Base-by-base conservation (phyloP, 192 early-diverging fungal species). In the Backusella luteola region DNA sequence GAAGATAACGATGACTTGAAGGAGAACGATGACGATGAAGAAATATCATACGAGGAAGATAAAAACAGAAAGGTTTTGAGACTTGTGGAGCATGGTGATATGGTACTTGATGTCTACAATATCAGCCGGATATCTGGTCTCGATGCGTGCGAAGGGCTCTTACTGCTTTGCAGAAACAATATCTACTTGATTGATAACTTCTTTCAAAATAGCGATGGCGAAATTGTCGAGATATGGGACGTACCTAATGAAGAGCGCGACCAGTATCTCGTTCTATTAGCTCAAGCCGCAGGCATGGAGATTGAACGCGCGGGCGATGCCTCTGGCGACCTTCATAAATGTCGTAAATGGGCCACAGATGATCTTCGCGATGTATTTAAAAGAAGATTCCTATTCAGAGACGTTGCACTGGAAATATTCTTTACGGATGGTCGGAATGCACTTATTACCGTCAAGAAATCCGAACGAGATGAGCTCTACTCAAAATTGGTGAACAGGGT, bases 331-430 rank as follows among this genome's bases (percentile, higher is more conserved):
- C 76, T 80, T 19, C 87, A 88, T 69, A 78, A 81, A 21, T 88
- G 87, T 56, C 69, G 83, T 11, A 85, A 85, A 68, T 87, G 84
- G 73, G 63, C 88, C n/a, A 88, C 83, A 32, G 85, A 84, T 9
- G 91, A 93, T 75, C 84, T 92, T 34, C 82, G 85, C 56, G 91
- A 93, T 68, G 84, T 93, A 0, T 88, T 90, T 75, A 89, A 89
- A 67, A 46, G 89, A 52, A 79, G 85, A 72, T 91, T 89, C 63
- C 75, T 89, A 11, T 91, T 91, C 49, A 67, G 93, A 35, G 91
- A 92, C 67, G 89, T 90, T 49, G 94, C 92, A 15, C 52, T 95
- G 15, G 94, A 96, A 79, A 76, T 94, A 34, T 96, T 96, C 77
- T 94, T 96, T 76, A 76, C 85, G 0, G 92, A 96, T 80, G 88